Evolutionary conservation across 768 basidiomycete species (phyloP).

Genomic region (Rhodotorula babjevae): DNA sequence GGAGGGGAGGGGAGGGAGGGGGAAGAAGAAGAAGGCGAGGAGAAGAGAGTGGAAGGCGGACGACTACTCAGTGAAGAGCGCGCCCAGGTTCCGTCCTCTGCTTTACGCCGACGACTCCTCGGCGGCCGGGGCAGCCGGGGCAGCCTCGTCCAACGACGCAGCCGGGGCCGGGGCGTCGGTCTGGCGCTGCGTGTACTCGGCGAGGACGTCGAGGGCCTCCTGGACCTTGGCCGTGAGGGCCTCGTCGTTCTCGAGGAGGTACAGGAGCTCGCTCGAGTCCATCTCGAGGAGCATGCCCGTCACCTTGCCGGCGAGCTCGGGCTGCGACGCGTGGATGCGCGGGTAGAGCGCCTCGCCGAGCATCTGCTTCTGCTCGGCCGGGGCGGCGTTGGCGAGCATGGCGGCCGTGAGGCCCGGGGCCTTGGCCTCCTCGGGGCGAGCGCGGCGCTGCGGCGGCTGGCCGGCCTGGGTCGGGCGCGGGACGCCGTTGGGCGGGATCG

Average conservation of each 20-base stretch:
- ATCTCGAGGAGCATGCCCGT: conserved; percentile 67
- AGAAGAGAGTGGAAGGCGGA: conserved; percentile 1
- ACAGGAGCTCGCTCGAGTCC: conserved; percentile 89
- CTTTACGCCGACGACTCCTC: conserved; percentile 24
- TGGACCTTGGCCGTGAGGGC: conserved; percentile 74
- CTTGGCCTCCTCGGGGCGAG: conserved; percentile 37
- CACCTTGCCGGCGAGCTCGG: conserved; percentile 95
- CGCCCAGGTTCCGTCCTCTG: not conserved
- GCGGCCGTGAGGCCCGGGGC: conserved; percentile 57
- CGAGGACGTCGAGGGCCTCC: conserved; percentile 39
- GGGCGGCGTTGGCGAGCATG: conserved; percentile 58
- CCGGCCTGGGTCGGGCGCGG: conserved; percentile 48
- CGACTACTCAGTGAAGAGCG: not conserved
- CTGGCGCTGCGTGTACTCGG: conserved; percentile 25
- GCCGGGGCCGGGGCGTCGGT: not conserved
- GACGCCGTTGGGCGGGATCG: conserved; percentile 48
- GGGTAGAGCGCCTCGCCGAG: conserved; percentile 67
- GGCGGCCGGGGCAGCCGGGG: not conserved
- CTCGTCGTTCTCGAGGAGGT: conserved; percentile 74
- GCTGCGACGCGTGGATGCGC: conserved; percentile 60
- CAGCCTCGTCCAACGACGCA: too few relatives aligned
- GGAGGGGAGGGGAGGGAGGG: not conserved
- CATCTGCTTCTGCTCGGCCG: conserved; percentile 96
- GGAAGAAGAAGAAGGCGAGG: conserved; percentile 4
- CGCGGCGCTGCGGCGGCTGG: conserved; percentile 44